phyloP scores from a whole-genome alignment of 169 alveolate genomes.

The Perkinsus chesapeaki region DNA sequence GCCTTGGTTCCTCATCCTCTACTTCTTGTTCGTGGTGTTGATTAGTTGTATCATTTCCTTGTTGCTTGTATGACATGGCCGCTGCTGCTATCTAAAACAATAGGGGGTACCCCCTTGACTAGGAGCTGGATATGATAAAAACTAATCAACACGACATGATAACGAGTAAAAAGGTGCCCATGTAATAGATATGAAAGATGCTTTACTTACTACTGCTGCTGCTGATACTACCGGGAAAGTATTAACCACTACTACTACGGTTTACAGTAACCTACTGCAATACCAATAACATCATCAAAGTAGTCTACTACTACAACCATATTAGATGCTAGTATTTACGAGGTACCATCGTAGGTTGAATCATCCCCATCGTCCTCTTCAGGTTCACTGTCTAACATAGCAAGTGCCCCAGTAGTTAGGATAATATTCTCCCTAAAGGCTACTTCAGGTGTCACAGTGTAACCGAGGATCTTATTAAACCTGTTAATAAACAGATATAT shows the following conservation, averaged over 20 bases:
- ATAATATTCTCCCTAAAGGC: not conserved
- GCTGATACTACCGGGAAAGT: too few species aligned
- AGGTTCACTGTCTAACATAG: not conserved
- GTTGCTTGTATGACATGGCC: not conserved
- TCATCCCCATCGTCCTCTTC: not conserved
- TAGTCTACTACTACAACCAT: not conserved
- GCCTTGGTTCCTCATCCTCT: slow-evolving; percentile 29
- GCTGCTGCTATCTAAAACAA: too few species aligned
- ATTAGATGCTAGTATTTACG: not conserved
- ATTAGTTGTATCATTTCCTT: not conserved
- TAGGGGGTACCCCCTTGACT: too few species aligned
- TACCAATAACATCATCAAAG: not conserved
- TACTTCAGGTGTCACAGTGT: not conserved
- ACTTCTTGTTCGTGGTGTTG: not conserved
- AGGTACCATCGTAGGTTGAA: not conserved
- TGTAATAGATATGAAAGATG: not conserved
- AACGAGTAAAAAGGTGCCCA: not conserved
- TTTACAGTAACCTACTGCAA: not conserved
- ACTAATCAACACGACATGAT: too few species aligned
- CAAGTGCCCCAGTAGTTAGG: not conserved
- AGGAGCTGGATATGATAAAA: too few species aligned
- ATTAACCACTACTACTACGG: too few species aligned
- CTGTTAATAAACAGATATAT: not conserved
- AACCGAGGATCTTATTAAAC: not conserved
- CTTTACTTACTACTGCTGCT: not conserved